Base-by-base conservation (phyloP, 1,284 basidiomycete species). In the Tranzscheliella williamsii region DNA sequence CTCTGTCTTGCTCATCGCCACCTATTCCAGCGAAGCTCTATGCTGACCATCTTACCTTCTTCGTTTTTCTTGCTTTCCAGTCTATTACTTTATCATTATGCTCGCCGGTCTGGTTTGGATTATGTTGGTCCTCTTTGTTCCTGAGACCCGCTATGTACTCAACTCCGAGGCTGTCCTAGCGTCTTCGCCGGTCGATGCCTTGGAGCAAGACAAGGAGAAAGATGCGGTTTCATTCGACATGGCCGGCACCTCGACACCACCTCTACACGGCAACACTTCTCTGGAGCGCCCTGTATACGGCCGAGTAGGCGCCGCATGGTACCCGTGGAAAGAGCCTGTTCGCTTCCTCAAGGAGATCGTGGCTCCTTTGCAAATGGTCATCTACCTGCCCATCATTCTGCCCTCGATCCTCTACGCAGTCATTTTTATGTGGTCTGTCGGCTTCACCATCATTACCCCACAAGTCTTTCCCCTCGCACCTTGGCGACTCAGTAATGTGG, bases 321-420 rank as follows among this genome's bases (percentile, higher is more conserved):
- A 69, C 42, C 78, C 78, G 0, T 76, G 74, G 72, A 58, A 67
- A 23, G 53, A 73, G 26, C 76, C 76, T 3, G 46, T 29, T 21
- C 71, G 72, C 24, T 79, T 73, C 55, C 22, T 67, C 20, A 35
- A 40, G 17, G 55, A 76, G 31, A 57, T 60, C 17, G 18, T 67
- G 11, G 54, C 54, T 2, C 78, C 79, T 0, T 63, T 79, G 39
- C 30, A 35, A 33, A 62, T 63, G 54, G 49, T 45, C 30, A 47
- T 60, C 37, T 67, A 67, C 32, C 16, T 68, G 1, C 45, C 54
- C 16, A 36, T 65, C 34, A 43, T 68, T 16, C 17, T 78, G 13
- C 67, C 72, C 3, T 72, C 71, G 2, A 63, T 78, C 46, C 75
- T 73, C 42, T 78, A 76, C 56, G 78, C 75, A n/a, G 65, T 67